Percentiles rank a stretch among this genome's conserved stretches.
Evolutionary conservation across 1,284 basidiomycete species (phyloP).

Genomic region (Boletus holoroseus): DNA sequence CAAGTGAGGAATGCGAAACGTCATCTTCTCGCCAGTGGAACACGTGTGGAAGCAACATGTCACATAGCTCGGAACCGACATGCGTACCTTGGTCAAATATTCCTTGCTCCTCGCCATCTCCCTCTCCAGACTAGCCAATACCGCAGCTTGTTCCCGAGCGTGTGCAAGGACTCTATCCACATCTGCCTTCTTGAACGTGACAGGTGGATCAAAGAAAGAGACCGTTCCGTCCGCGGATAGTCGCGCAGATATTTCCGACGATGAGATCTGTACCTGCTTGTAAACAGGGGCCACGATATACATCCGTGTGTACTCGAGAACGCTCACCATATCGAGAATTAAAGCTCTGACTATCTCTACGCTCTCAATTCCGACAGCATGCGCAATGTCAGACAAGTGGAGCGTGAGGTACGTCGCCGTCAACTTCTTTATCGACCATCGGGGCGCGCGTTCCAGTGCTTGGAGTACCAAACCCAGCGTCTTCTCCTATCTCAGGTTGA

Average conservation of each 20-base stretch:
- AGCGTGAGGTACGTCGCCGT: conserved; percentile 76
- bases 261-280: conserved; percentile 52
- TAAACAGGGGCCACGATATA: not conserved
- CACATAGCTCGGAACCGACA: not conserved
- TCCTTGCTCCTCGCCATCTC: conserved; percentile 59
- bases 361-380: conserved; percentile 50
- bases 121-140: conserved; percentile 50
- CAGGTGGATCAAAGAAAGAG: conserved; percentile 60
- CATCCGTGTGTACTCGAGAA: not conserved
- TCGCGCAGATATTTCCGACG: conserved; percentile 58
- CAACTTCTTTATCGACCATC: conserved; percentile 71
- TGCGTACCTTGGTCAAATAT: conserved; percentile 56
- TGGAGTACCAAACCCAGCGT: conserved; percentile 65
- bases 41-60: not conserved
- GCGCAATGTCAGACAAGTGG: conserved; percentile 62
- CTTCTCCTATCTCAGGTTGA: conserved; percentile 49
- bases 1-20: not conserved
- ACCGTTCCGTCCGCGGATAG: conserved; percentile 64
- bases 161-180: conserved; percentile 59
- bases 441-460: conserved; percentile 59
- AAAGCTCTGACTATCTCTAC: conserved; percentile 53
- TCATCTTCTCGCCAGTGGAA: not conserved
- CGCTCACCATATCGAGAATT: conserved; percentile 63
- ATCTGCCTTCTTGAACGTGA: conserved; percentile 58
- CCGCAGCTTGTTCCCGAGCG: conserved; percentile 51